Percentiles rank a stretch among this genome's conserved stretches.
Evolutionary conservation across 257 asterid species (phyloP).

Genomic region (Salvia miltiorrhiza): DNA sequence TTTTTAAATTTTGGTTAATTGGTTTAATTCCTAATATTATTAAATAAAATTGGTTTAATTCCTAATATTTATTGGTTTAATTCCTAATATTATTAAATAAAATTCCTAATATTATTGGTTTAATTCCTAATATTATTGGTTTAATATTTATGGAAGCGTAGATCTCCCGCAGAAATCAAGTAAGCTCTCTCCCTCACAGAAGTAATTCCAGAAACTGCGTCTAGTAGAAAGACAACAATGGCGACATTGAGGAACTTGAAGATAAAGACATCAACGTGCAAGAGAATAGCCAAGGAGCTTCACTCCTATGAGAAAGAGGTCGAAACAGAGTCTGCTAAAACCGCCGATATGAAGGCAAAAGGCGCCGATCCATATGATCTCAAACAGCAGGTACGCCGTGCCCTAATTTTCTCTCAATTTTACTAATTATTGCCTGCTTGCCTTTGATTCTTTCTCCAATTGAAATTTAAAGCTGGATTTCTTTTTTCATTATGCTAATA

Average conservation of each 20-base stretch:
- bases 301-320: slow-evolving; percentile 86
- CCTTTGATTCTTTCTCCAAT: neutral
- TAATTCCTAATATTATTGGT: too few species aligned
- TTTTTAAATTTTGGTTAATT: too few species aligned
- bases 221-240: slow-evolving; percentile 18
- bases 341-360: slow-evolving; percentile 78
- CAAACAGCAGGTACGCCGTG: slow-evolving; percentile 74
- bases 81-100: too few species aligned
- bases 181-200: neutral
- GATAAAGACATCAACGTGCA: slow-evolving; percentile 86
- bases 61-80: too few species aligned
- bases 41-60: too few species aligned
- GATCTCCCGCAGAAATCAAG: slow-evolving; percentile 23
- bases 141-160: slow-evolving; percentile 6
- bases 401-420: neutral
- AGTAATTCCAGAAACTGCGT: neutral
- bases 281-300: slow-evolving; percentile 74
- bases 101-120: too few species aligned
- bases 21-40: too few species aligned
- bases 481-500: neutral
- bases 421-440: neutral
- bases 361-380: slow-evolving; percentile 83
- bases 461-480: neutral
- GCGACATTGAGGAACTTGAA: slow-evolving; percentile 69
- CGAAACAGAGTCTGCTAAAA: slow-evolving; percentile 75